Evolutionary conservation across 129 eudicot species (phyloP), one percentile per base, ranked within the genome.

Genomic region (Ambrosia artemisiifolia): DNA sequence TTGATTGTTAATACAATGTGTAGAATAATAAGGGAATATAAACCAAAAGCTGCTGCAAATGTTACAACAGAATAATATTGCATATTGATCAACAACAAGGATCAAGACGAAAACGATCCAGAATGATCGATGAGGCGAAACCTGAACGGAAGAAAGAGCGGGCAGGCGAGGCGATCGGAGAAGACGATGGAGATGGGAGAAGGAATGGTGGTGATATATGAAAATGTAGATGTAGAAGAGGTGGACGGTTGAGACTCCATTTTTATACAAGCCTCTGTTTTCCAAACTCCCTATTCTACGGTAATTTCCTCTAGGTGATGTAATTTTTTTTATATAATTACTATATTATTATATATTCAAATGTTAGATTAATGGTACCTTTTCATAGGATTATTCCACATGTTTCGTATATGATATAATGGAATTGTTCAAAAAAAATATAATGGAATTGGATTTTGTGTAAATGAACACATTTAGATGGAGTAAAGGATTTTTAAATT

Each of bases 181-280:
- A 43, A 47, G 76, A 59, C 44, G 66, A 42, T 62, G 77, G 36
- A 72, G 69, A 72, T 30, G 60, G 13, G 16, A 35, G 69, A 61
- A 60, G 49, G 40, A 62, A 49, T 48, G 36, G 64, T 28, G 75
- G 28, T 62, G 67, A 17, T 74, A 65, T 74, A 63, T 53, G 20
- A 74, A 55, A 51, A 65, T 64, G 63, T 32, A 30, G 19, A 60
- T 66, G 47, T 35, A 35, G 72, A 30, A 64, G 54, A 66, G 35
- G 68, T 66, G 61, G 42, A 75, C 6, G 80, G 74, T 75, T 56
- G 60, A 67, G 74, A 67, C 74, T 42, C 57, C 38, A 66, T 13
- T n/a, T 75, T 75, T 75, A 66, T 75, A 75, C 19, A 47, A 57
- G 59, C 79, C 79, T 66, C 48, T 75, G 44, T 66, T 75, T 75